Conservation (phyloP, 805 yeast genomes). For the Scheffersomyces ergatensis region DNA sequence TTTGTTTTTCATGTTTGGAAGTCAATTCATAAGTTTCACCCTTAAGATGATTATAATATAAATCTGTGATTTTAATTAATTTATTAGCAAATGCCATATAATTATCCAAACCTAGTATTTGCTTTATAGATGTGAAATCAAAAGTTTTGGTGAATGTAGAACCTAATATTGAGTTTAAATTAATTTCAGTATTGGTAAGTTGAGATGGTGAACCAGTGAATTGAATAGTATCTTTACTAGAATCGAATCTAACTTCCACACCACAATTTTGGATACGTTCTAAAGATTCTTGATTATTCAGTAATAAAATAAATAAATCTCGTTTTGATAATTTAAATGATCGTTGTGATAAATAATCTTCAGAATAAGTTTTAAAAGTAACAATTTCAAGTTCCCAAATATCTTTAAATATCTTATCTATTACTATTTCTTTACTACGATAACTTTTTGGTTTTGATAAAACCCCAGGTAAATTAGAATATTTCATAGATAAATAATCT, state of each 20-base stretch:
- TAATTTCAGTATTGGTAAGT: conserved; percentile 42
- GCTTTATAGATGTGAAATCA: background rate
- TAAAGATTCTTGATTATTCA: conserved; percentile 36
- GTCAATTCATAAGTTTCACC: conserved; percentile 28
- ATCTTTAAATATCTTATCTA: conserved; percentile 24
- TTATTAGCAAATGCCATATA: conserved; percentile 20
- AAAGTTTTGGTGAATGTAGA: conserved; percentile 1
- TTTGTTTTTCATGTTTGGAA: conserved; percentile 24
- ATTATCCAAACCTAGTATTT: conserved; percentile 12
- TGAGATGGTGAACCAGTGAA: conserved; percentile 42
- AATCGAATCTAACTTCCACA: conserved; percentile 32
- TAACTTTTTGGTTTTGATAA: background rate
- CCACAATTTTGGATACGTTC: conserved; percentile 42
- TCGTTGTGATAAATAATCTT: conserved; percentile 30
- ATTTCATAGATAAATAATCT: conserved; percentile 7
- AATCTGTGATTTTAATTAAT: conserved; percentile 32
- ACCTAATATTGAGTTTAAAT: conserved; percentile 28
- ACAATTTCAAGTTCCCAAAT: conserved; percentile 30
- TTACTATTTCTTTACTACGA: conserved; percentile 13
- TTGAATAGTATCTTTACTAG: conserved; percentile 23
- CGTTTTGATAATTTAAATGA: conserved; percentile 28
- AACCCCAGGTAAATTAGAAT: conserved; percentile 2
- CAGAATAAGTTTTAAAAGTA: conserved; percentile 19
- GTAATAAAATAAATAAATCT: conserved; percentile 40
- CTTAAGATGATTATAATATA: conserved; percentile 26